Base-by-base conservation (phyloP, 805 yeast species). In the Nakazawaea ernobii region DNA sequence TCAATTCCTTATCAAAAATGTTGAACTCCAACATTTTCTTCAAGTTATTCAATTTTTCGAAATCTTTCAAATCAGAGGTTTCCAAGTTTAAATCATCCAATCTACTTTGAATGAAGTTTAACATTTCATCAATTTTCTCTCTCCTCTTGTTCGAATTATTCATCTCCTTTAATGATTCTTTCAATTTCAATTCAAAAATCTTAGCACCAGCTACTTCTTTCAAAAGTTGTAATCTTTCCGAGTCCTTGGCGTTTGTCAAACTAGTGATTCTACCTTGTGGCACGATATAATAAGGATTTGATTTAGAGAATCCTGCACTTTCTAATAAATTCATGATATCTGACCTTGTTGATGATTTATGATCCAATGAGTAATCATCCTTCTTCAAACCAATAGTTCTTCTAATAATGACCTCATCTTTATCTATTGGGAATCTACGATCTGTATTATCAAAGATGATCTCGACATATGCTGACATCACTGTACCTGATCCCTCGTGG, bases 141-240 rank as follows among this genome's bases (percentile, higher is more conserved):
- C 83, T 75, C 55, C 87, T 87, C 51, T 71, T 74, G 52, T 76
- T 79, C 0, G 96, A 82, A 50, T 79, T 81, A 4, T 70, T 69
- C 90, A 91, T 87, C 55, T 89, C 92, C 59, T 82, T 84, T 51
- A 74, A 67, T 1, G 96, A 86, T 49, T 90, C 96, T 49, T 75
- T 77, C 46, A 91, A 70, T 61, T 87, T 86, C 35, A 75, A 69
- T 59, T 94, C 98, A 67, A 92, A 94, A 2, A 91, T 86, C 50
- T 82, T 84, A 0, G 98, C 96, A 15, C 99, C 99, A 29, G 97
- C 94, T 32, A 92, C 96, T 58, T 90, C 96, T 55, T 92, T 90
- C 55, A 94, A 68, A 35, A 91, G 67, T 32, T 77, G 74, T 44
- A 92, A 70, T 51, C 97, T 77, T 59, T 91, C 97, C 2, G 77